phyloP scores from a whole-genome alignment of 495 filamentous ascomycete species.

The Aspergillus heteromorphus region DNA sequence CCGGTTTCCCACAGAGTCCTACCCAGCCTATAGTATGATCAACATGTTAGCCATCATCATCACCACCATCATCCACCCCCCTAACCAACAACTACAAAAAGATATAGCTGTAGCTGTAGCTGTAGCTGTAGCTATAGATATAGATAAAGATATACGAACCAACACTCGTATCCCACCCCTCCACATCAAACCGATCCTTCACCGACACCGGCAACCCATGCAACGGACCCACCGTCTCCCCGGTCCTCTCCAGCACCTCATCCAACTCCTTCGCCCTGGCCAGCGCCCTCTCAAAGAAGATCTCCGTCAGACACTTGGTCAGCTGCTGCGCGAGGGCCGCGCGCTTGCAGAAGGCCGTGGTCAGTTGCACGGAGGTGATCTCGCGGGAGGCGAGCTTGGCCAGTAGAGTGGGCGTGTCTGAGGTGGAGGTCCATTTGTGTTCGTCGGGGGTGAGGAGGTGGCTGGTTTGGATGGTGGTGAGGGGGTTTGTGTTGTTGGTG shows the following conservation, averaged over 20 bases:
- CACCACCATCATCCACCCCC: no score
- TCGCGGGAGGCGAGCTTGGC: conserved; percentile 37
- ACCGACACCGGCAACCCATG: conserved; percentile 65
- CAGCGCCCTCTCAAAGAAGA: conserved; percentile 51
- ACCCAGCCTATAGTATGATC: conserved; percentile 29
- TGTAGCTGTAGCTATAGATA: no score
- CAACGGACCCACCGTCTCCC: conserved; percentile 51
- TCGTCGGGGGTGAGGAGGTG: conserved; percentile 41
- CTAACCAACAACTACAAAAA: no score
- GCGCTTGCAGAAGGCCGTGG: conserved; percentile 53
- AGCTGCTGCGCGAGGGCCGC: conserved; percentile 54
- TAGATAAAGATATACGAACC: conserved; percentile 22
- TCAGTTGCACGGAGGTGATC: conserved; percentile 42
- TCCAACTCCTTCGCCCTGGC: conserved; percentile 37
- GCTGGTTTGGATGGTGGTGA: conserved; percentile 19
- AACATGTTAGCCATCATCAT: neutral
- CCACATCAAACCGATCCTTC: conserved; percentile 60
- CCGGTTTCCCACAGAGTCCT: conserved; percentile 30
- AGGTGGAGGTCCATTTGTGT: conserved; percentile 46
- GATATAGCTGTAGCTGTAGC: no score
- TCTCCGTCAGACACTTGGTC: conserved; percentile 60
- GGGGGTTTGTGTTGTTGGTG: conserved; percentile 6
- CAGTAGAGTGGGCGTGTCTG: conserved; percentile 37
- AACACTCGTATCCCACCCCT: conserved; percentile 47
- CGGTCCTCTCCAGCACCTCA: conserved; percentile 30